Evolutionary conservation across 2,329 filamentous ascomycete genomes (phyloP), one percentile per base, ranked within the genome.

Genomic region (Fusarium citri): DNA sequence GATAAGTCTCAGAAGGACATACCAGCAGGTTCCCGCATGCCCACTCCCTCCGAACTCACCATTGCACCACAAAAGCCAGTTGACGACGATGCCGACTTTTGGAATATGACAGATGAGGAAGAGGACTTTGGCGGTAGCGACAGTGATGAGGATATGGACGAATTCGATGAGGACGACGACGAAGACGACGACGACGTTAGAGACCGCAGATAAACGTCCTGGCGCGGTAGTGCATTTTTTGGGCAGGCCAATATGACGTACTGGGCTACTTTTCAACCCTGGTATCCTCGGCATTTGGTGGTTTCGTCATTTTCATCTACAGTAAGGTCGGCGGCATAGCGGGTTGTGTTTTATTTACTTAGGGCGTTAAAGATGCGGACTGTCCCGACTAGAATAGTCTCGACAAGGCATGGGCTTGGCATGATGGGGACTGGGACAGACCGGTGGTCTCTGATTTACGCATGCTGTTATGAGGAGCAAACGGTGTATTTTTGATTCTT

Each of bases 91-190:
- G 90, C 92, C 72, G 92, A 92, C 66, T 97, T 97, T 78, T 96
- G 93, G 91, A 89, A 88, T 34, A 91, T 93, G 78, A 90, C 88
- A 49, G 92, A 92, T 62, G 87, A 92, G 71, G 92, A 93, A 72
- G 88, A 92, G 55, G 92, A 94, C 72, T 94, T 94, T 79, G 91
- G 90, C 12, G 91, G 91, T 18, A 93, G 91, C 74, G 92, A 93
- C 71, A 88, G 87, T 23, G 90, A 90, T 14, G 86, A 88, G 28
- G 86, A 87, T 25, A 84, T 87, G 80, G 86, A 87, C 31, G 89
- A 91, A 47, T 87, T 86, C 42, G 87, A 87, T 11, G 86, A 87
- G 15, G 83, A 84, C 3, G 86, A 89, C 23, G 88, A 87, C 9
- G 85, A 53, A 42, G 49, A 86, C 12, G 87, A 87, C 18, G 68